Evolutionary conservation across 805 yeast genomes (phyloP).

Genomic region (Yamadazyma kitorensis): DNA sequence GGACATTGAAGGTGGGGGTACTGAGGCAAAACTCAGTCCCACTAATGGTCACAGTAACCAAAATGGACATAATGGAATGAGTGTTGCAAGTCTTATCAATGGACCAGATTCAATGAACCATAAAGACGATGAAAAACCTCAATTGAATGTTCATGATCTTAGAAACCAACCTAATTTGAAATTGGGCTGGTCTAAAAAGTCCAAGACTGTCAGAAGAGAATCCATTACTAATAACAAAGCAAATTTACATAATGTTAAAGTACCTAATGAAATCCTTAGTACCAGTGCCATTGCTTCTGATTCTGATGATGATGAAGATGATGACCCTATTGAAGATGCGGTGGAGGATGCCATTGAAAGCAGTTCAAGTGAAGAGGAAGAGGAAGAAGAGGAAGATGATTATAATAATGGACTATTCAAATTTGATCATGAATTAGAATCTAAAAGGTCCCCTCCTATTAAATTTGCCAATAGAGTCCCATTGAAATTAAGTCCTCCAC

Average conservation of each 20-base stretch:
- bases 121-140: not conserved
- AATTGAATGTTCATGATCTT: constrained; percentile 29
- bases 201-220: constrained; percentile 38
- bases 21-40: no score
- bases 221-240: constrained; percentile 47
- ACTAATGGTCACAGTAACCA: no score
- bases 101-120: no score
- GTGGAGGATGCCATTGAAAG: constrained; percentile 34
- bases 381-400: constrained; percentile 30
- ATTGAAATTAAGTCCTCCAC: constrained; percentile 37
- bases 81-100: no score
- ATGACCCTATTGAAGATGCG: constrained; percentile 26
- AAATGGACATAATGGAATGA: not conserved
- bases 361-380: constrained; percentile 37
- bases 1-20: no score
- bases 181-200: constrained; percentile 41
- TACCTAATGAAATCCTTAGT: constrained; percentile 39
- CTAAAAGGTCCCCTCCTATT: constrained; percentile 30
- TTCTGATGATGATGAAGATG: constrained; percentile 25
- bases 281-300: constrained; percentile 32
- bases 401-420: constrained; percentile 22
- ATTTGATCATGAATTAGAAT: constrained; percentile 14
- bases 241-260: constrained; percentile 44
- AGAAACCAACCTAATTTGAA: constrained; percentile 31
- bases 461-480: constrained; percentile 44